Evolutionary conservation across 176 grass and related monocot species (phyloP).

Genomic region (Tillandsia fasciculata): DNA sequence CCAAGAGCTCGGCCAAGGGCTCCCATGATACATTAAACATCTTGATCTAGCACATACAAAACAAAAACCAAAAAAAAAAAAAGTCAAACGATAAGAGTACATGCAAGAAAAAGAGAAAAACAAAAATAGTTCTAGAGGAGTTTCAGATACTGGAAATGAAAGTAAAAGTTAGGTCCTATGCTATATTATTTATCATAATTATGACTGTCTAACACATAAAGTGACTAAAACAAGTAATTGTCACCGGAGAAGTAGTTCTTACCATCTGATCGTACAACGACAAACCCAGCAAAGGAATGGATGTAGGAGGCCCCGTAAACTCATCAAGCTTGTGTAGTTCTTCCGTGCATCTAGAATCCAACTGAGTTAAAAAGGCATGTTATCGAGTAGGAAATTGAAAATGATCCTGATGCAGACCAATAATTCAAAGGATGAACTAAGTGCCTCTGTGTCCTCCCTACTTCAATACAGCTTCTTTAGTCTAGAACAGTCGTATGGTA

Average conservation of each 20-base stretch:
- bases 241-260: slow-evolving; percentile 7
- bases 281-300: slow-evolving; percentile 52
- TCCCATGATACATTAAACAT: slow-evolving; percentile 40
- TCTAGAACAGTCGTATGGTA: too few relatives aligned
- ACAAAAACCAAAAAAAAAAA: too few relatives aligned
- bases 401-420: neutral
- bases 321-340: slow-evolving; percentile 49
- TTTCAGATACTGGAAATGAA: neutral
- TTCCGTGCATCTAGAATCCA: slow-evolving; percentile 31
- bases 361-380: slow-evolving; percentile 24
- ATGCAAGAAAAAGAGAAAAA: too few relatives aligned
- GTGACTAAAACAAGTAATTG: neutral
- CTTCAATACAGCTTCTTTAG: too few relatives aligned
- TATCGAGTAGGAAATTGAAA: neutral
- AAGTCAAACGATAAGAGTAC: too few relatives aligned
- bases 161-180: neutral
- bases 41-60: slow-evolving; percentile 25
- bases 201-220: neutral
- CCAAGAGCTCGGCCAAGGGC: slow-evolving; percentile 40
- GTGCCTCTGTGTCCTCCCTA: too few relatives aligned
- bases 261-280: slow-evolving; percentile 60
- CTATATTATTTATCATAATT: neutral
- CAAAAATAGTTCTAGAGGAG: neutral
- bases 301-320: slow-evolving; percentile 50
- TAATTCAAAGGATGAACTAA: neutral